Evolutionary conservation across 176 grass and related monocot genomes (phyloP).

Genomic region (Tillandsia leiboldiana): DNA sequence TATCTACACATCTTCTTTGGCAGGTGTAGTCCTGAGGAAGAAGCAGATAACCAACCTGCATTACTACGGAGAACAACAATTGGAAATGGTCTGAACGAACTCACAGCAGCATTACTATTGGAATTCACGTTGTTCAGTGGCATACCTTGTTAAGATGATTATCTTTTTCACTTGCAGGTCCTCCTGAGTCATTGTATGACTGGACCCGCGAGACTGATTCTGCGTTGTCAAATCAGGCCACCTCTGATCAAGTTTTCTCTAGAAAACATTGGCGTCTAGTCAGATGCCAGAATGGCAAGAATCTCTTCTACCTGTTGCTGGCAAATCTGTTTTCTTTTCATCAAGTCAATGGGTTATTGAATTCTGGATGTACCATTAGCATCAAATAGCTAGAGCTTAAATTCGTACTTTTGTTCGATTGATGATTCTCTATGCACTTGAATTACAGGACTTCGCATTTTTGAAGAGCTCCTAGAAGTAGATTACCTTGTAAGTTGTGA

Average conservation of each 20-base stretch:
- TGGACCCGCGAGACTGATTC: conserved; percentile 79
- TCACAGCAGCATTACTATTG: conserved; percentile 1
- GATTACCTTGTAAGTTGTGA: conserved; percentile 91
- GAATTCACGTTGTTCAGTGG: not conserved
- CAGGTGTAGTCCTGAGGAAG: conserved; percentile 87
- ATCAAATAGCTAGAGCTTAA: not conserved
- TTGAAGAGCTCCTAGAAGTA: conserved; percentile 94
- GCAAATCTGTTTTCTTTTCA: conserved; percentile 9
- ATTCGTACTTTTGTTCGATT: not conserved
- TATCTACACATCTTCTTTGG: conserved; percentile 9
- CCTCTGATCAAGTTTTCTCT: conserved; percentile 76
- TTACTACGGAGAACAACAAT: conserved; percentile 85
- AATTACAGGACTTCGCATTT: conserved; percentile 76
- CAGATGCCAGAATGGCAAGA: conserved; percentile 95
- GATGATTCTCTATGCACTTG: not conserved
- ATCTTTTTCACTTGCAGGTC: conserved; percentile 41
- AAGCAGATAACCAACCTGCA: conserved; percentile 46
- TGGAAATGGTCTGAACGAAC: conserved; percentile 60
- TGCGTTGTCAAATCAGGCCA: conserved; percentile 47
- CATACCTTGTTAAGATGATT: conserved; percentile 16
- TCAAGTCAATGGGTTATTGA: not conserved
- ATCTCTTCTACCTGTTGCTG: conserved; percentile 15
- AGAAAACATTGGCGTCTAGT: conserved; percentile 95
- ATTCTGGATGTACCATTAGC: not conserved
- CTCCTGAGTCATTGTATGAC: conserved; percentile 77